These are phyloP conservation scores for Suhomyces terraborum DNA, from an alignment of 1,139 yeast genomes.

Conservation along the genomic window DNA sequence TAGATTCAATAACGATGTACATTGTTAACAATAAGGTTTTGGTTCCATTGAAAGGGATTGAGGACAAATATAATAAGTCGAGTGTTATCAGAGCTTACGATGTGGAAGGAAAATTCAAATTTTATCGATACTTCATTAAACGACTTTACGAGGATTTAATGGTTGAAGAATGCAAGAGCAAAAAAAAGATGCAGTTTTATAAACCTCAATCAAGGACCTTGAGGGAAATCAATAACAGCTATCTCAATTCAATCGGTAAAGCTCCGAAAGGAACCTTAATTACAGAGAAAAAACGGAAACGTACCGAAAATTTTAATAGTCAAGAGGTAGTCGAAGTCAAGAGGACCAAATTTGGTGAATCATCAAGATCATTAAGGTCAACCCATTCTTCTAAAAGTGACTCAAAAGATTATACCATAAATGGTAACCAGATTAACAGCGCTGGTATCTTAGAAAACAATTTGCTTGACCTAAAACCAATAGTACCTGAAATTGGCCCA, in stretches of 20 bases:
- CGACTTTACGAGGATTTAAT: conserved; percentile 13
- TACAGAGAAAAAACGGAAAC: conserved; percentile 17
- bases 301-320: neutral
- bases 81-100: conserved; percentile 65
- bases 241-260: conserved; percentile 28
- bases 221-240: conserved; percentile 26
- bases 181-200: conserved; percentile 5
- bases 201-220: conserved; percentile 14
- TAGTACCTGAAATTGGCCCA: conserved; percentile 14
- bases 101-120: conserved; percentile 71
- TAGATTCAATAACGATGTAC: conserved; percentile 49
- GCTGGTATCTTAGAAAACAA: neutral
- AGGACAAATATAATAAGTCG: conserved; percentile 26
- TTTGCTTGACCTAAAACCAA: conserved; percentile 14
- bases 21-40: conserved; percentile 28
- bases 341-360: neutral
- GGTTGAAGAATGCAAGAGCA: conserved; percentile 13
- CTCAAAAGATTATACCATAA: neutral
- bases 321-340: conserved; percentile 6
- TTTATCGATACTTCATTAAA: conserved; percentile 63
- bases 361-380: neutral
- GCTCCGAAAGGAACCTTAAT: conserved; percentile 27
- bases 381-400: neutral
- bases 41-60: conserved; percentile 25
- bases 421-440: neutral